Percentiles rank a stretch among this genome's conserved stretches.
phyloP scores from a whole-genome alignment of 2,329 filamentous ascomycete genomes.

The Rutstroemia sp. region DNA sequence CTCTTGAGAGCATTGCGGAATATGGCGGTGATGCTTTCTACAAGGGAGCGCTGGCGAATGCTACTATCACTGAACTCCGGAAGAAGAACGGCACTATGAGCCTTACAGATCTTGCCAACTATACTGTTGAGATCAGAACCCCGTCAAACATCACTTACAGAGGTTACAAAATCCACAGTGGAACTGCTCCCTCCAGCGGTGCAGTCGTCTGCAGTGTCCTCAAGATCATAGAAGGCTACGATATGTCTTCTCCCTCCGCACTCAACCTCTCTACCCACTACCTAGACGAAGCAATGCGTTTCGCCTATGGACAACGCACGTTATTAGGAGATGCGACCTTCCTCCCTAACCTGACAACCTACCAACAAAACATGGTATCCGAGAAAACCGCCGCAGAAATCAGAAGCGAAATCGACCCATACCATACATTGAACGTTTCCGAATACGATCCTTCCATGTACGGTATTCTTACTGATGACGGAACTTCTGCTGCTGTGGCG shows the following conservation, averaged over 20 bases:
- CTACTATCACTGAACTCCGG: constrained; percentile 63
- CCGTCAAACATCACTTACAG: constrained; percentile 59
- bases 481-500: constrained; percentile 45
- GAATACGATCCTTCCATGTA: constrained; percentile 55
- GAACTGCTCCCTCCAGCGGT: constrained; percentile 72
- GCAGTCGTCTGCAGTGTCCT: constrained; percentile 67
- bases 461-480: constrained; percentile 43
- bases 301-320: constrained; percentile 56
- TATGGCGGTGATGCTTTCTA: constrained; percentile 71
- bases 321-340: constrained; percentile 57
- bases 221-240: constrained; percentile 69
- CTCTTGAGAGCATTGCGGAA: constrained; percentile 69
- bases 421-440: constrained; percentile 47
- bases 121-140: constrained; percentile 58
- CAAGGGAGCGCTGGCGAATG: constrained; percentile 61
- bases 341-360: constrained; percentile 49
- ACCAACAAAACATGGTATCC: constrained; percentile 47
- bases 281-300: constrained; percentile 59
- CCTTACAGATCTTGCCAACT: constrained; percentile 66
- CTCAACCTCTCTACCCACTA: constrained; percentile 58
- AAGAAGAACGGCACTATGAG: constrained; percentile 77
- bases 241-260: constrained; percentile 48
- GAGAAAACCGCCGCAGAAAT: constrained; percentile 44
- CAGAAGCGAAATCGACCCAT: constrained; percentile 50
- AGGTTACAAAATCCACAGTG: constrained; percentile 61